A percentile compares a stretch with the other conserved stretches of the same genome.
phyloP scores from a whole-genome alignment of 1,139 yeast species.

The Geotrichum candidum region DNA sequence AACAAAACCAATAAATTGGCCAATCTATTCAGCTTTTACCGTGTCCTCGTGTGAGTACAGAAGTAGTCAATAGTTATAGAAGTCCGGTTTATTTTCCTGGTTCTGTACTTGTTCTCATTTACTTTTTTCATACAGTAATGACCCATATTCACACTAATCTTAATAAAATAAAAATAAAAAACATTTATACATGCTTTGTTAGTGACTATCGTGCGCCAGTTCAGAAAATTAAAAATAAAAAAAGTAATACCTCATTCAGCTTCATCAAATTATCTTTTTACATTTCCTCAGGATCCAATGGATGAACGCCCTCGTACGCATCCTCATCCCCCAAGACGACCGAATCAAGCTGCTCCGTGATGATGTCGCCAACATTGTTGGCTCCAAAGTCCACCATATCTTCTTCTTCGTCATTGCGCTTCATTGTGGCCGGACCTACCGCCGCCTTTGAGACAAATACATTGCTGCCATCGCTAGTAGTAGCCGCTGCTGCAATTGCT shows the following conservation, averaged over 20 bases:
- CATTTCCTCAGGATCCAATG: background rate
- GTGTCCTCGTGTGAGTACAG: too few relatives aligned
- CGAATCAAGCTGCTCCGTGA: background rate
- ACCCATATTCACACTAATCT: too few relatives aligned
- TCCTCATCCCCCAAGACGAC: background rate
- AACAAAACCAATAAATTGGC: too few relatives aligned
- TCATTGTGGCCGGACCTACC: background rate
- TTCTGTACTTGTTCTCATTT: too few relatives aligned
- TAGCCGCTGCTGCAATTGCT: background rate
- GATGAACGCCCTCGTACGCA: background rate
- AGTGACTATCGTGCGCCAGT: too few relatives aligned
- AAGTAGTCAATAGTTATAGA: too few relatives aligned
- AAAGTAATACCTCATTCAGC: too few relatives aligned
- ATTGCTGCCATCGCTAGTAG: background rate
- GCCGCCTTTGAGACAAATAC: background rate
- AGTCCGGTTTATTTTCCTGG: too few relatives aligned
- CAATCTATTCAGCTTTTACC: too few relatives aligned
- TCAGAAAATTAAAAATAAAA: background rate
- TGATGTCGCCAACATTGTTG: conserved; percentile 3
- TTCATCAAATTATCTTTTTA: background rate
- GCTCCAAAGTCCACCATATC: conserved; percentile 27
- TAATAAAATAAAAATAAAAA: too few relatives aligned
- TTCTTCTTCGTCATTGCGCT: conserved; percentile 48
- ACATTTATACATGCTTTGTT: too few relatives aligned
- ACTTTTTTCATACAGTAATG: too few relatives aligned